Conservation (phyloP, 1,139 yeast species). For the Pichia kudriavzevii region DNA sequence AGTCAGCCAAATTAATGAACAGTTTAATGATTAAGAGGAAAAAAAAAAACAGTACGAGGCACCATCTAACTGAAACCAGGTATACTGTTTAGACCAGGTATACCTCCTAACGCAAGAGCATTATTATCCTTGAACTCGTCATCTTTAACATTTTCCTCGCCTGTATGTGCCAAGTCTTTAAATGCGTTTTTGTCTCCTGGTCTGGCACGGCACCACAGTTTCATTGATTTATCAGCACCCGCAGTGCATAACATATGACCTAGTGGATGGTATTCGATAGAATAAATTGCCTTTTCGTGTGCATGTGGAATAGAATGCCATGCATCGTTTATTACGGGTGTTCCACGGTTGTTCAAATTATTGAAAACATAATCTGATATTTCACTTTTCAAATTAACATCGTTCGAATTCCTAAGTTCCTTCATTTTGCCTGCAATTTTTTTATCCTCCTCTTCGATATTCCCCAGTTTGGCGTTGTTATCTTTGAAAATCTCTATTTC, state of each 20-base stretch:
- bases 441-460: not conserved
- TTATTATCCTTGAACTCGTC: not conserved
- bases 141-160: slow-evolving; percentile 15
- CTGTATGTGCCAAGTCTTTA: slow-evolving; percentile 64
- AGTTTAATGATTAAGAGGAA: no score
- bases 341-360: slow-evolving; percentile 4
- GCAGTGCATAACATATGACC: slow-evolving; percentile 91
- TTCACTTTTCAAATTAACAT: slow-evolving; percentile 1
- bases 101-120: not conserved
- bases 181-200: slow-evolving; percentile 84
- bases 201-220: slow-evolving; percentile 91
- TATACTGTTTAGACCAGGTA: slow-evolving; percentile 18
- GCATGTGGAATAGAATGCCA: slow-evolving; percentile 77
- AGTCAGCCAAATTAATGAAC: not conserved
- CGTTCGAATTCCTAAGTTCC: not conserved
- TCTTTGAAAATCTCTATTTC: slow-evolving; percentile 10
- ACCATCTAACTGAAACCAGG: slow-evolving; percentile 20
- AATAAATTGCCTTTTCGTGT: slow-evolving; percentile 87
- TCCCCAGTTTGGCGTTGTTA: not conserved
- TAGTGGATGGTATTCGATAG: slow-evolving; percentile 85
- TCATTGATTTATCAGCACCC: slow-evolving; percentile 86
- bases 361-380: slow-evolving; percentile 5
- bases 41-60: no score
- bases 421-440: not conserved
- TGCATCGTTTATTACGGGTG: slow-evolving; percentile 34